phyloP scores from a whole-genome alignment of 1,284 basidiomycete species.

The Leccinum cinnamomeum region DNA sequence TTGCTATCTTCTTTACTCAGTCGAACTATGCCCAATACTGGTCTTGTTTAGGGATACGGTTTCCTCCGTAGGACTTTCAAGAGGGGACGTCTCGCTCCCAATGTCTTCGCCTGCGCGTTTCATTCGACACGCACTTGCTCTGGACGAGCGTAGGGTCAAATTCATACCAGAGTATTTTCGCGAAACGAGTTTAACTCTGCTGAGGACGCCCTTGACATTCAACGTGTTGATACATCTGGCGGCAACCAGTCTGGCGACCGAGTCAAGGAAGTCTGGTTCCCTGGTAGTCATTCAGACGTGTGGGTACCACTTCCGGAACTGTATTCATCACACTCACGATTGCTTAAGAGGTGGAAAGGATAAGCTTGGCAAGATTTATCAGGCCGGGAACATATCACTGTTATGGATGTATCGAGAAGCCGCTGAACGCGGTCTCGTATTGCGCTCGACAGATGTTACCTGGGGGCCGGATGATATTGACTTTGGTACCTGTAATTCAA shows the following conservation, averaged over 20 bases:
- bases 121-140: constrained; percentile 39
- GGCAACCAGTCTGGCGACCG: not conserved
- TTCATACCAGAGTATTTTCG: constrained; percentile 38
- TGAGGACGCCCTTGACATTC: not conserved
- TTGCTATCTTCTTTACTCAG: not conserved
- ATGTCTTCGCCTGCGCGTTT: constrained; percentile 23
- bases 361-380: not conserved
- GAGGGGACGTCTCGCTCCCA: constrained; percentile 19
- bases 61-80: constrained; percentile 32
- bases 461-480: constrained; percentile 19
- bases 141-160: constrained; percentile 38
- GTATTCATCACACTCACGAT: not conserved
- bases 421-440: constrained; percentile 6
- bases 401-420: constrained; percentile 25
- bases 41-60: constrained; percentile 39
- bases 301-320: constrained; percentile 6
- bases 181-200: constrained; percentile 25
- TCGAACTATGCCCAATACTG: not conserved
- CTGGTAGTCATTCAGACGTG: constrained; percentile 31
- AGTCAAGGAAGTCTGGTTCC: constrained; percentile 30
- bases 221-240: not conserved
- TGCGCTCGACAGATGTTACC: constrained; percentile 14
- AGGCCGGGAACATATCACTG: constrained; percentile 18
- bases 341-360: constrained; percentile 12
- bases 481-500: constrained; percentile 16